Base-by-base conservation (phyloP, 768 basidiomycete species). In the Lyophyllum semitale region DNA sequence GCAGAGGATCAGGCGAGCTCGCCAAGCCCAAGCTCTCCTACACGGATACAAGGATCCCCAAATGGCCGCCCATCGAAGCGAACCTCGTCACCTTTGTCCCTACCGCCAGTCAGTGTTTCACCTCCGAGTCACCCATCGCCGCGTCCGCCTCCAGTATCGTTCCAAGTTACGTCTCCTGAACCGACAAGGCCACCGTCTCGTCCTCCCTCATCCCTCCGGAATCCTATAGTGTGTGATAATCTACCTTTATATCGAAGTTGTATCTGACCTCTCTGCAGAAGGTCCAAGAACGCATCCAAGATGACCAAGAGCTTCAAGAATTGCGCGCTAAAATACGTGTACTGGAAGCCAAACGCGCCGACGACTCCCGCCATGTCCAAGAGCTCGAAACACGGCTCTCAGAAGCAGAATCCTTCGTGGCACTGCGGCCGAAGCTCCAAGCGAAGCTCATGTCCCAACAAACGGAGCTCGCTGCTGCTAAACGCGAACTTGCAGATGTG, bases 381-480 rank as follows among this genome's bases (percentile, higher is more conserved):
- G 88, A 90, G 64, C 84, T 97, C 12, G 94, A 98, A 67, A 78
- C 83, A 1, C 85, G 90, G n/a, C 84, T 93, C 7, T 77, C 81
- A 5, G 95, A 97, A 58, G 91, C 89, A 0, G 91, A 93, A 66
- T 80, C 87, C 13, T 93, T 95, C 61, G 84, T 91, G 26, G 79
- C 90, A 5, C 78, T 93, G 15, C 81, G 89, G n/a, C 93, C 93
- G 0, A 98, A 96, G 70, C 81, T 96, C 29, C 91, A 94, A 71
- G 89, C 89, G 32, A 96, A 95, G 68, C 82, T 96, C 45, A 87
- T 82, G 37, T 80, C 85, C 25, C 82, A 91, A 35, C 90, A 94
- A 66, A 84, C 88, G 0, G 91, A 96, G 45, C 81, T 94, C 41
- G 85, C 84, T 25, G 82, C 83, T 1, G 82, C 87, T 4, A 84